Percentiles rank a stretch among this genome's conserved stretches.
phyloP scores from a whole-genome alignment of 2,329 filamentous ascomycete species.

The Hypoxylon sp. region DNA sequence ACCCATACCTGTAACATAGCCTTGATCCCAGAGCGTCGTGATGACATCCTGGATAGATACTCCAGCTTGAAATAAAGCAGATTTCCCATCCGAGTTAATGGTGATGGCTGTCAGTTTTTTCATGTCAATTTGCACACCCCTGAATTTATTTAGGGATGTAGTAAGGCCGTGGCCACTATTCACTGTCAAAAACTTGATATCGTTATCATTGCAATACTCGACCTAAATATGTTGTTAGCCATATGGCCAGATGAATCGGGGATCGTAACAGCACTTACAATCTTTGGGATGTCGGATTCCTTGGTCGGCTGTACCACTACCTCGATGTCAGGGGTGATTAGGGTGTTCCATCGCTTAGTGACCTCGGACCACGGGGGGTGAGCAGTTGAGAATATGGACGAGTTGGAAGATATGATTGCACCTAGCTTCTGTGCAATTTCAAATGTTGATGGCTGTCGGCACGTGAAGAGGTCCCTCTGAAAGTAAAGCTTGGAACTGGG shows the following conservation, averaged over 20 bases:
- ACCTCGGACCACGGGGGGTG: constrained; percentile 6
- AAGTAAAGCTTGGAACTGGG: constrained; percentile 7
- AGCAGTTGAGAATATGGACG: constrained; percentile 4
- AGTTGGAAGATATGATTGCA: background rate
- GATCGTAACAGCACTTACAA: constrained; percentile 7
- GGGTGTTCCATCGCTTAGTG: constrained; percentile 21
- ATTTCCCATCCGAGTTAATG: constrained; percentile 10
- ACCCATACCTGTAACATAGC: constrained; percentile 26
- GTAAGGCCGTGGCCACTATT: constrained; percentile 43
- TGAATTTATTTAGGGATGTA: constrained; percentile 33
- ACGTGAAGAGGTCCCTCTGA: constrained; percentile 3
- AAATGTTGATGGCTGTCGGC: constrained; percentile 7
- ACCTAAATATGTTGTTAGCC: constrained; percentile 27
- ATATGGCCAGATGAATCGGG: background rate
- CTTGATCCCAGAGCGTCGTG: constrained; percentile 22
- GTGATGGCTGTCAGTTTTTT: constrained; percentile 30
- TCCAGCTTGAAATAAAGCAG: constrained; percentile 26
- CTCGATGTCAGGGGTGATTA: constrained; percentile 16
- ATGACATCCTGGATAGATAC: constrained; percentile 18
- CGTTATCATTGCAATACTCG: constrained; percentile 41
- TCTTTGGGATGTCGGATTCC: constrained; percentile 24
- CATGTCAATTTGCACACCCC: constrained; percentile 44
- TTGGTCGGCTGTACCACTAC: constrained; percentile 15
- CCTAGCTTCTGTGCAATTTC: constrained; percentile 15
- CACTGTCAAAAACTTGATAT: constrained; percentile 38